phyloP scores from a whole-genome alignment of 495 filamentous ascomycete species.

The Parathielavia appendiculata region DNA sequence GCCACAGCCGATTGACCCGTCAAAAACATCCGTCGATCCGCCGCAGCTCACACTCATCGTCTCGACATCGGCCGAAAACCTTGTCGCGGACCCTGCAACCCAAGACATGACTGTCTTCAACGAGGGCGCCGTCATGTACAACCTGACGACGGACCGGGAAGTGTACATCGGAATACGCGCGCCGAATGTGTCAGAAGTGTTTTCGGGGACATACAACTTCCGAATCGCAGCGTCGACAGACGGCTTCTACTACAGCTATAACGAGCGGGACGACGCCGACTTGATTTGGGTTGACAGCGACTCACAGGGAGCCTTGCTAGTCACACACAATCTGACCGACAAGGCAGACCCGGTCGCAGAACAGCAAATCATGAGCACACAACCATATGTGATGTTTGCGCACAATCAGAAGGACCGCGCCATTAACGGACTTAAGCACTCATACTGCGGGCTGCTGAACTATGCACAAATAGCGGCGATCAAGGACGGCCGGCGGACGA shows the following conservation, averaged over 20 bases:
- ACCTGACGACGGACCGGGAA: constrained; percentile 50
- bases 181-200: constrained; percentile 51
- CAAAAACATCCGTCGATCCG: constrained; percentile 37
- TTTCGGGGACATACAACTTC: constrained; percentile 62
- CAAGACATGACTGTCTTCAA: constrained; percentile 38
- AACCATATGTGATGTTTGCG: constrained; percentile 75
- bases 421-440: constrained; percentile 63
- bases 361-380: constrained; percentile 52
- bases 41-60: constrained; percentile 76
- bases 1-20: constrained; percentile 48
- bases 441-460: constrained; percentile 65
- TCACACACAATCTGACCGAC: constrained; percentile 62
- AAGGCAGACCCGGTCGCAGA: constrained; percentile 38
- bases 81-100: constrained; percentile 43
- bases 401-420: constrained; percentile 55
- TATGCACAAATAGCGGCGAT: constrained; percentile 57
- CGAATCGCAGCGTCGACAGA: constrained; percentile 81
- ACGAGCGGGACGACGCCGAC: constrained; percentile 40
- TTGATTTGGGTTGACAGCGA: constrained; percentile 79
- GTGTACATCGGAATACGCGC: constrained; percentile 74
- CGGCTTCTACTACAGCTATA: constrained; percentile 59
- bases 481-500: constrained; percentile 36
- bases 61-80: constrained; percentile 59
- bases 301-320: constrained; percentile 64
- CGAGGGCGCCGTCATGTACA: constrained; percentile 59